These are phyloP conservation scores for Eucalyptus regnans DNA, from an alignment of 345 rosid species.

Conservation along the genomic window DNA sequence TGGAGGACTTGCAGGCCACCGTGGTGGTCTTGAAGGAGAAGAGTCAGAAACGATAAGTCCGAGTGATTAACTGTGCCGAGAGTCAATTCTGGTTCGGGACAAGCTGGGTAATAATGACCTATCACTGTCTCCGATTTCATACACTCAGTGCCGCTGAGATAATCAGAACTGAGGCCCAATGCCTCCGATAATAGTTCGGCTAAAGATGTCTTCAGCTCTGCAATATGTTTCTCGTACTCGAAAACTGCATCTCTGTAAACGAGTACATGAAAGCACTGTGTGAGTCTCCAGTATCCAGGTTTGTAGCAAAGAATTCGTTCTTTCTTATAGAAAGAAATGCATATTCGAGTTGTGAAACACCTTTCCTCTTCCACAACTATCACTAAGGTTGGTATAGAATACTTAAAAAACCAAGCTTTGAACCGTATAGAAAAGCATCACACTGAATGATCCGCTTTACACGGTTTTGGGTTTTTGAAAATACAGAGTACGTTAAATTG, in stretches of 20 bases:
- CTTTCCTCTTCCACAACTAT: background rate
- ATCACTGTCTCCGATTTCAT: slow-evolving; percentile 31
- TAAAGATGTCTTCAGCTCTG: slow-evolving; percentile 8
- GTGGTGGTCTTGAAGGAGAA: slow-evolving; percentile 27
- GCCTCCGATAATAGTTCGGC: slow-evolving; percentile 29
- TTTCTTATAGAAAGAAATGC: background rate
- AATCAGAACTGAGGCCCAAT: slow-evolving; percentile 18
- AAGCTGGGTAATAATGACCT: slow-evolving; percentile 37
- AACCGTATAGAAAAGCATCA: background rate
- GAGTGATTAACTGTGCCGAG: slow-evolving; percentile 34
- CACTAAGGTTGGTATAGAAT: background rate
- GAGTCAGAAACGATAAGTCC: slow-evolving; percentile 34
- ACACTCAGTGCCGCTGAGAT: slow-evolving; percentile 23
- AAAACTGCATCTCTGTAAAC: slow-evolving; percentile 20
- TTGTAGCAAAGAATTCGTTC: background rate
- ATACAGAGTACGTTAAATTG: background rate
- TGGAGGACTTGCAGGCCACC: slow-evolving; percentile 39
- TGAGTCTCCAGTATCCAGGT: background rate
- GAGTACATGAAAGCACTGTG: background rate
- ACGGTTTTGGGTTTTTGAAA: background rate
- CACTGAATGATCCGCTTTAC: background rate
- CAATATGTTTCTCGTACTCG: slow-evolving; percentile 17
- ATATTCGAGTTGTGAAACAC: background rate
- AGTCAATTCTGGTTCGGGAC: slow-evolving; percentile 39
- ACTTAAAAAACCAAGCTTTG: background rate